phyloP scores from a whole-genome alignment of 2,329 filamentous ascomycete genomes.

The Pseudogymnoascus sp. region DNA sequence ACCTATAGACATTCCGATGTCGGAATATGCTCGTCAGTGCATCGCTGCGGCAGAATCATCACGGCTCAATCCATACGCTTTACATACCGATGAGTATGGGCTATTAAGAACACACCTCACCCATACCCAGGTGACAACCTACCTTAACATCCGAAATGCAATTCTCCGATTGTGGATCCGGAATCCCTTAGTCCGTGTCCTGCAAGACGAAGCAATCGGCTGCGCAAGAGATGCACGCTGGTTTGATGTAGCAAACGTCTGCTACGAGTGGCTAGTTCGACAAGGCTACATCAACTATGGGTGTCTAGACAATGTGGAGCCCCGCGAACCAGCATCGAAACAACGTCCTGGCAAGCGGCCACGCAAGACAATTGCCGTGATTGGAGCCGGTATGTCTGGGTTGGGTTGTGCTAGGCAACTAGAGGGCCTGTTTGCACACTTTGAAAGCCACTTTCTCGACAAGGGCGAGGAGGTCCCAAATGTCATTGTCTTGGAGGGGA shows the following conservation, averaged over 20 bases:
- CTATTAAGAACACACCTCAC: slow-evolving; percentile 76
- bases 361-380: slow-evolving; percentile 70
- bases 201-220: slow-evolving; percentile 76
- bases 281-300: slow-evolving; percentile 96
- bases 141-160: slow-evolving; percentile 91
- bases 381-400: slow-evolving; percentile 92
- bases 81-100: slow-evolving; percentile 77
- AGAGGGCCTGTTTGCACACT: slow-evolving; percentile 75
- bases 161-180: slow-evolving; percentile 84
- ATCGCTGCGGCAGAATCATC: slow-evolving; percentile 84
- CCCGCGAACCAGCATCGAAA: slow-evolving; percentile 27
- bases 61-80: slow-evolving; percentile 76
- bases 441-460: slow-evolving; percentile 57
- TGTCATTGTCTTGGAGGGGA: slow-evolving; percentile 77
- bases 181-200: slow-evolving; percentile 76
- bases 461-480: slow-evolving; percentile 60
- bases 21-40: slow-evolving; percentile 85
- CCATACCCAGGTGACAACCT: slow-evolving; percentile 83
- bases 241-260: slow-evolving; percentile 81
- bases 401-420: slow-evolving; percentile 87
- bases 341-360: slow-evolving; percentile 36
- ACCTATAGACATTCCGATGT: slow-evolving; percentile 60
- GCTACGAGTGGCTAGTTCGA: slow-evolving; percentile 85
- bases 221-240: slow-evolving; percentile 82
- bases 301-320: slow-evolving; percentile 60